These are phyloP conservation scores for Mycena filopes DNA, from an alignment of 768 basidiomycete species.

Conservation along the genomic window DNA sequence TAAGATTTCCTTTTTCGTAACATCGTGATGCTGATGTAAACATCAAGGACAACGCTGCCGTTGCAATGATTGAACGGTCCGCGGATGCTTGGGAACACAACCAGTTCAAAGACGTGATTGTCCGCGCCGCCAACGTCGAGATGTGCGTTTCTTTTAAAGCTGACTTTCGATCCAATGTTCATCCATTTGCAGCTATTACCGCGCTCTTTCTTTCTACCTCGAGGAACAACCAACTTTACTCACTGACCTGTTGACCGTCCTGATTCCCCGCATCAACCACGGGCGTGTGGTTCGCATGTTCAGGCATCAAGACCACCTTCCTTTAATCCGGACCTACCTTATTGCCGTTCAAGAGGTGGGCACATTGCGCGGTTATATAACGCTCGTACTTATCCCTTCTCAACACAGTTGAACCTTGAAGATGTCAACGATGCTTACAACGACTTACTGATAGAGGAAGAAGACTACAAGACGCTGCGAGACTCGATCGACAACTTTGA, in stretches of 20 bases:
- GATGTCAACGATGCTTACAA: slow-evolving; percentile 99
- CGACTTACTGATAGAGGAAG: slow-evolving; percentile 97
- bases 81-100: slow-evolving; percentile 99
- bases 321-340: slow-evolving; percentile 94
- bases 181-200: slow-evolving; percentile 80
- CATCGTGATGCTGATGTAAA: slow-evolving; percentile 13
- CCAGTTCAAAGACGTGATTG: slow-evolving; percentile 98
- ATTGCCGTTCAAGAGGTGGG: slow-evolving; percentile 95
- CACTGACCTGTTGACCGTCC: slow-evolving; percentile 91
- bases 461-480: slow-evolving; percentile 97
- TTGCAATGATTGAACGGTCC: slow-evolving; percentile 98
- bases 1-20: slow-evolving; percentile 46
- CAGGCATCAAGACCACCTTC: slow-evolving; percentile 94
- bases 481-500: slow-evolving; percentile 99
- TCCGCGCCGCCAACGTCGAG: slow-evolving; percentile 97
- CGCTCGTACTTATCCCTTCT: slow-evolving; percentile 15
- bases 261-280: slow-evolving; percentile 96
- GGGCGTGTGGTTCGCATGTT: slow-evolving; percentile 96
- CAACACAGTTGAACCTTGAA: slow-evolving; percentile 85
- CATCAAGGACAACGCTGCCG: slow-evolving; percentile 89
- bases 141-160: slow-evolving; percentile 74
- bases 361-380: neutral
- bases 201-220: slow-evolving; percentile 92
- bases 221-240: slow-evolving; percentile 93
- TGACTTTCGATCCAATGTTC: neutral